phyloP scores from a whole-genome alignment of 2,329 filamentous ascomycete genomes.

The Cadophora gregata region DNA sequence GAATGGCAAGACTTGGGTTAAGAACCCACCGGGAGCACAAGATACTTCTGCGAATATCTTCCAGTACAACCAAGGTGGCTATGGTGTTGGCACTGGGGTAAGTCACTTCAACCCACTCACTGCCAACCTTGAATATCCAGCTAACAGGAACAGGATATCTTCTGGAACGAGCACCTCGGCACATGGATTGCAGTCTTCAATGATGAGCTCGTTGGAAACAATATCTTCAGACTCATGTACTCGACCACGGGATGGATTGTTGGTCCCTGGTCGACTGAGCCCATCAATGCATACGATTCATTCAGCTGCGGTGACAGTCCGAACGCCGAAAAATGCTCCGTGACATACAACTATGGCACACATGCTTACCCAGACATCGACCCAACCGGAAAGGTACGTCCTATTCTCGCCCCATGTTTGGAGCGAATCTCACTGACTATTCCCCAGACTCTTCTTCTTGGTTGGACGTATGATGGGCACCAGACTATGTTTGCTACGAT shows the following conservation, averaged over 20 bases:
- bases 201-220: conserved; percentile 4
- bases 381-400: conserved; percentile 12
- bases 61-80: conserved; percentile 8
- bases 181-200: conserved; percentile 17
- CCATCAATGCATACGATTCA: conserved; percentile 7
- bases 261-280: conserved; percentile 11
- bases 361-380: conserved; percentile 17
- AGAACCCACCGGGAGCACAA: background rate
- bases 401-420: background rate
- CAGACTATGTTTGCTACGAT: conserved; percentile 16
- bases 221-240: conserved; percentile 15
- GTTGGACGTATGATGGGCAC: conserved; percentile 13
- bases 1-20: conserved; percentile 15
- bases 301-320: conserved; percentile 12
- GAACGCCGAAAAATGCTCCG: background rate
- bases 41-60: conserved; percentile 11
- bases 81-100: conserved; percentile 13
- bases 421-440: background rate
- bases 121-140: background rate
- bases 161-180: conserved; percentile 3
- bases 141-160: conserved; percentile 6
- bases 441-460: conserved; percentile 11
- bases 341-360: conserved; percentile 14
- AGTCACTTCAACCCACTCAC: background rate
- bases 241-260: conserved; percentile 6